phyloP scores from a whole-genome alignment of 192 early-diverging fungal genomes.

The Coemansia sp. region DNA sequence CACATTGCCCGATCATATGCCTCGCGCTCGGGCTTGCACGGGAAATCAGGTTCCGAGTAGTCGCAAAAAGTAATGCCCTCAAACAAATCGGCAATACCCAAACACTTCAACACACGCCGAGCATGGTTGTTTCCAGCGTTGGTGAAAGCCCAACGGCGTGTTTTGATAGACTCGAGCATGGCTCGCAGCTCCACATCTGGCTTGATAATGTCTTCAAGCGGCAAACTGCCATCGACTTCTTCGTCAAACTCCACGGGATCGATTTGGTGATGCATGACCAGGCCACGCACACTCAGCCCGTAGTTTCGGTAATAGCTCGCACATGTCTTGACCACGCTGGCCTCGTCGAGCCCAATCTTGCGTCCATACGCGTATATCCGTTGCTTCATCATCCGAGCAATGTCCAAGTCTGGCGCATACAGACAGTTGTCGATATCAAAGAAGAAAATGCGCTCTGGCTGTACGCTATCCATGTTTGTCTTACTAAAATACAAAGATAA shows the following conservation, averaged over 20 bases:
- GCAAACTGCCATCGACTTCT: slow-evolving; percentile 68
- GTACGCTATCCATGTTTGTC: slow-evolving; percentile 10
- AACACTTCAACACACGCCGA: slow-evolving; percentile 59
- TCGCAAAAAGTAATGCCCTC: slow-evolving; percentile 76
- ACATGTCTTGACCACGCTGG: slow-evolving; percentile 55
- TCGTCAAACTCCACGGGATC: slow-evolving; percentile 65
- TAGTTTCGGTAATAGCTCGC: slow-evolving; percentile 67
- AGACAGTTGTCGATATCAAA: slow-evolving; percentile 84
- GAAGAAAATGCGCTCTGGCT: slow-evolving; percentile 59
- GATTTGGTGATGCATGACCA: slow-evolving; percentile 67
- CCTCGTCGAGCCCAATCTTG: slow-evolving; percentile 58
- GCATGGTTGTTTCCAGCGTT: slow-evolving; percentile 76
- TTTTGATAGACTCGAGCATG: slow-evolving; percentile 58
- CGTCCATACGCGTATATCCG: slow-evolving; percentile 65
- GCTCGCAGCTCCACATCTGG: slow-evolving; percentile 61
- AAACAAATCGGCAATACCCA: slow-evolving; percentile 71
- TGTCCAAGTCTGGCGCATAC: slow-evolving; percentile 59
- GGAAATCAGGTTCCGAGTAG: slow-evolving; percentile 66
- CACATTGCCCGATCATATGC: slow-evolving; percentile 65
- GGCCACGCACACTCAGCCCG: slow-evolving; percentile 70
- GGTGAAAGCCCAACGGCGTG: slow-evolving; percentile 76
- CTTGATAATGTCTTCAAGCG: slow-evolving; percentile 63
- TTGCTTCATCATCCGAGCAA: slow-evolving; percentile 57
- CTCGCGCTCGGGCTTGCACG: slow-evolving; percentile 66
- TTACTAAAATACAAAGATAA: background rate